Evolutionary conservation across 2,329 filamentous ascomycete genomes (phyloP).

Genomic region (Drechslerella coelobrocha): DNA sequence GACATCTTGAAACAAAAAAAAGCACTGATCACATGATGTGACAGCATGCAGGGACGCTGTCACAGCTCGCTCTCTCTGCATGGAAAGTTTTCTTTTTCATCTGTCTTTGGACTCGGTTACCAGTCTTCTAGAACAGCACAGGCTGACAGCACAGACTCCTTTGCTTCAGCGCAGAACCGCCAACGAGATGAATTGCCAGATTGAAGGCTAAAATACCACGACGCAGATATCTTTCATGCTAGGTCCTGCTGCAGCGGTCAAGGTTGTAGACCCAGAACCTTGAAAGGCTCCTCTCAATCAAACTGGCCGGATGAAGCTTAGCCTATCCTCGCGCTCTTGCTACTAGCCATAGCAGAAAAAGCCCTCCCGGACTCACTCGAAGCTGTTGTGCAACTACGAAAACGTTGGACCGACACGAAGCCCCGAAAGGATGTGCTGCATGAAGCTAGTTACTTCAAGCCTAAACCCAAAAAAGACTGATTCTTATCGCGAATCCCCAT

Average conservation of each 20-base stretch:
- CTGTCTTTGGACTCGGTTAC: constrained; percentile 18
- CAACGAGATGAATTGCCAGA: constrained; percentile 15
- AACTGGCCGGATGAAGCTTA: constrained; percentile 40
- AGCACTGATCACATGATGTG: constrained; percentile 38
- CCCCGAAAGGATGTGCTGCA: constrained; percentile 25
- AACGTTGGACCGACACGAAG: constrained; percentile 38
- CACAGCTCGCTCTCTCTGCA: not conserved
- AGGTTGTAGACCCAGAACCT: constrained; percentile 35
- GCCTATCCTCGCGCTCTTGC: constrained; percentile 18
- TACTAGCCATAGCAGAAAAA: constrained; percentile 19
- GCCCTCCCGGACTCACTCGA: constrained; percentile 22
- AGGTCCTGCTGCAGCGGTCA: constrained; percentile 44
- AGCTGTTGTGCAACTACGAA: constrained; percentile 46
- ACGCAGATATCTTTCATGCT: constrained; percentile 32
- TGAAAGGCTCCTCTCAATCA: constrained; percentile 9
- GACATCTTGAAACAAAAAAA: not conserved
- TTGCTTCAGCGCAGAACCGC: constrained; percentile 7
- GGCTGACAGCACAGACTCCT: constrained; percentile 1
- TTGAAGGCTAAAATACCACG: constrained; percentile 37
- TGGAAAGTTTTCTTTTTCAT: constrained; percentile 18
- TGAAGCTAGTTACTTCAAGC: constrained; percentile 36
- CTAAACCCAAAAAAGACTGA: constrained; percentile 27
- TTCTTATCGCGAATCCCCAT: constrained; percentile 46
- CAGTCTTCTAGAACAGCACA: constrained; percentile 11
- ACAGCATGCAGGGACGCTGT: constrained; percentile 42